phyloP scores from a whole-genome alignment of 2,329 filamentous ascomycete genomes.

The Lachnellula subtilissima region DNA sequence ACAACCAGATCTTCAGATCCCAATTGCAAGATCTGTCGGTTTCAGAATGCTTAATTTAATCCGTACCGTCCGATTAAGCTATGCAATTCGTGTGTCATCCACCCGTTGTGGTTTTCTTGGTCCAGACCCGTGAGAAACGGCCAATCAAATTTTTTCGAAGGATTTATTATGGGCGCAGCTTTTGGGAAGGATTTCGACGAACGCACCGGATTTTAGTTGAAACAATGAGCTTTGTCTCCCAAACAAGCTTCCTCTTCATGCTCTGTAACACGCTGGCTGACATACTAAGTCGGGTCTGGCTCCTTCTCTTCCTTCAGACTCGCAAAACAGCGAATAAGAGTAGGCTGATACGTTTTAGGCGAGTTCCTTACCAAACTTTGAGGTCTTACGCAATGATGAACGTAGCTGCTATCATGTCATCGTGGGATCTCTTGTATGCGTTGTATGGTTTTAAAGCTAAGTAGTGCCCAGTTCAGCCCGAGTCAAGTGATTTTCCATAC shows the following conservation, averaged over 20 bases:
- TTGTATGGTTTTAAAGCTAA: neutral
- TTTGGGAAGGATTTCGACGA: neutral
- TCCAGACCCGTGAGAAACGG: neutral
- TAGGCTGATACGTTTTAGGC: neutral
- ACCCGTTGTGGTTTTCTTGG: neutral
- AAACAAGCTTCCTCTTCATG: neutral
- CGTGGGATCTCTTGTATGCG: neutral
- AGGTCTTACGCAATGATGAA: neutral
- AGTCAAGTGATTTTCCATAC: neutral
- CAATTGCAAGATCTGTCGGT: neutral
- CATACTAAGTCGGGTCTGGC: neutral
- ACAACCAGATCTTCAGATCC: neutral
- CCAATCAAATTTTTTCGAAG: neutral
- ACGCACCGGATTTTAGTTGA: neutral
- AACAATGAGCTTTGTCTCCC: neutral
- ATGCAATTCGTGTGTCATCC: neutral
- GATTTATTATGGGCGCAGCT: slow-evolving; percentile 3
- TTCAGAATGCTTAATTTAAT: neutral
- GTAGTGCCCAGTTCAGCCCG: neutral
- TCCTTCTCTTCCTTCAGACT: neutral
- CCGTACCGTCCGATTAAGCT: neutral
- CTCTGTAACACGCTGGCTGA: neutral
- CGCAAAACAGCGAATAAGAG: neutral
- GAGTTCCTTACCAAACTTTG: neutral
- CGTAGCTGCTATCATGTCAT: neutral